phyloP scores from a whole-genome alignment of 129 eudicot species.

The Chrysanthemum seticuspe region DNA sequence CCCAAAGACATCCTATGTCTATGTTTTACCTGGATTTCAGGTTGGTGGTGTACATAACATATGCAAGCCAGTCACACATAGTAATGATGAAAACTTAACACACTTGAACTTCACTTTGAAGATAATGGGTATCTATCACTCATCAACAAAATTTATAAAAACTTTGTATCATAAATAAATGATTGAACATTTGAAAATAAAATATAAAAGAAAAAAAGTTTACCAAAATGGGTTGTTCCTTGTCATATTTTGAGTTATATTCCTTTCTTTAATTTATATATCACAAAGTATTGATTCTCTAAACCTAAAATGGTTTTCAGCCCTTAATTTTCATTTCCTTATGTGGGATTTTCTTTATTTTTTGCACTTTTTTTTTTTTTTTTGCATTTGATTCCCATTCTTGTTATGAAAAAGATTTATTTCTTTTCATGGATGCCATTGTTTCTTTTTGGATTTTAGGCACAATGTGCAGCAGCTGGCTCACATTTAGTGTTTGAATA shows the following conservation, averaged over 20 bases:
- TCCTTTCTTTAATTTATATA: slow-evolving; percentile 36
- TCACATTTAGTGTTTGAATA: slow-evolving; percentile 63
- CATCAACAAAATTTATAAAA: slow-evolving; percentile 30
- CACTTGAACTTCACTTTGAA: slow-evolving; percentile 44
- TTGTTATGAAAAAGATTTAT: slow-evolving; percentile 40
- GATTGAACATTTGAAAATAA: slow-evolving; percentile 34
- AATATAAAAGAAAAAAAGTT: slow-evolving; percentile 16
- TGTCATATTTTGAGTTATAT: slow-evolving; percentile 50
- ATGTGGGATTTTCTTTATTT: too few species aligned
- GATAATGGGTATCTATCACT: slow-evolving; percentile 79
- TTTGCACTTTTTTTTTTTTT: slow-evolving; percentile 12
- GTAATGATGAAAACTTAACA: slow-evolving; percentile 42
- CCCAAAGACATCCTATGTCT: neutral
- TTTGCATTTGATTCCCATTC: slow-evolving; percentile 48
- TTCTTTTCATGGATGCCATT: slow-evolving; percentile 50
- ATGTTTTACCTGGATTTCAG: slow-evolving; percentile 1
- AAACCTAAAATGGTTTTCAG: slow-evolving; percentile 26
- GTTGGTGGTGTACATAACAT: neutral
- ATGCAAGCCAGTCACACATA: neutral
- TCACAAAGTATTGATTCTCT: slow-evolving; percentile 58
- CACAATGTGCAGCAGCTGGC: slow-evolving; percentile 68
- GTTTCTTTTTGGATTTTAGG: slow-evolving; percentile 36
- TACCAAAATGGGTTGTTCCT: slow-evolving; percentile 54
- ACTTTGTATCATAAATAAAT: slow-evolving; percentile 42
- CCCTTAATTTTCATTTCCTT: neutral